These are phyloP conservation scores for Silene vulgaris DNA, from an alignment of 179 eudicot genomes.

Conservation along the genomic window DNA sequence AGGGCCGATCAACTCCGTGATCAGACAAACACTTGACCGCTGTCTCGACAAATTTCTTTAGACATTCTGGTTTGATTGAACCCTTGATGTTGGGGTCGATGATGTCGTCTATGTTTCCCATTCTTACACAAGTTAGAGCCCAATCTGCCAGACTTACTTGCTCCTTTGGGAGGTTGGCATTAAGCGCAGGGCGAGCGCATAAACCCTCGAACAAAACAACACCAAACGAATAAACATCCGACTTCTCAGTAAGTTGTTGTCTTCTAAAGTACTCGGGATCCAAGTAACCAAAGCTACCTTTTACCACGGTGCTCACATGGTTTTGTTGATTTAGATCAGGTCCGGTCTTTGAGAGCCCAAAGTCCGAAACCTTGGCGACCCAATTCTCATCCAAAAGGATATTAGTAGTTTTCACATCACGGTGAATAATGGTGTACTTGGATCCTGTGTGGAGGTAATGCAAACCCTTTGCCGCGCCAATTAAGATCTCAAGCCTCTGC, in stretches of 20 bases:
- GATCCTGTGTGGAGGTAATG: conserved; percentile 88
- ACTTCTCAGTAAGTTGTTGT: conserved; percentile 68
- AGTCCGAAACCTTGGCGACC: conserved; percentile 84
- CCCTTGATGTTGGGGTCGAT: conserved; percentile 37
- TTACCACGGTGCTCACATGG: conserved; percentile 78
- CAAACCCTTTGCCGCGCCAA: conserved; percentile 69
- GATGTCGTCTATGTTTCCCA: conserved; percentile 30
- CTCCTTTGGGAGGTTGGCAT: conserved; percentile 73
- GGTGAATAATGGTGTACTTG: conserved; percentile 77
- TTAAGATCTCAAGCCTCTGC: conserved; percentile 74
- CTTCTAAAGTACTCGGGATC: conserved; percentile 74
- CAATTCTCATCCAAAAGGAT: conserved; percentile 70
- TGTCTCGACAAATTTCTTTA: conserved; percentile 40
- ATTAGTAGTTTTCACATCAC: conserved; percentile 87
- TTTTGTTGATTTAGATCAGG: conserved; percentile 61
- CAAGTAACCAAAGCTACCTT: conserved; percentile 74
- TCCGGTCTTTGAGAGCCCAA: conserved; percentile 80
- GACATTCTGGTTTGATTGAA: conserved; percentile 35
- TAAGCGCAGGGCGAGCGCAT: conserved; percentile 78
- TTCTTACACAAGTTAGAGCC: conserved; percentile 25
- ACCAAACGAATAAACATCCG: conserved; percentile 75
- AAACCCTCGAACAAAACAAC: conserved; percentile 68
- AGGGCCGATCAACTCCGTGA: conserved; percentile 41
- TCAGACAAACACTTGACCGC: conserved; percentile 39
- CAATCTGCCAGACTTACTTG: conserved; percentile 68